Evolutionary conservation across 305 asterid genomes (phyloP), one percentile per base, ranked within the genome.

Genomic region (Fraxinus platypoda): DNA sequence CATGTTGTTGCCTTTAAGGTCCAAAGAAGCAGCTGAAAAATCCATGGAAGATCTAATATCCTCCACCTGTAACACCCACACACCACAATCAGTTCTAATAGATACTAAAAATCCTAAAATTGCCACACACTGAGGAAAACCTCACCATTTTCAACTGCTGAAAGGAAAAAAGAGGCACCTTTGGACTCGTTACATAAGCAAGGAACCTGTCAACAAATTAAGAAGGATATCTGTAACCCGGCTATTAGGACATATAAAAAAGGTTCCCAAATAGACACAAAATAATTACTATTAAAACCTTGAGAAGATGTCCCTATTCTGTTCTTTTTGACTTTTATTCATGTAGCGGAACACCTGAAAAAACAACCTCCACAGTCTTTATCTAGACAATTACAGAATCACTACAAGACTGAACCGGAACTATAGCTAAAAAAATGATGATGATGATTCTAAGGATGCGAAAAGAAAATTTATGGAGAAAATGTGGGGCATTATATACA

Each of bases 141-240:
- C 57, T 78, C 80, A 96, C 99, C 98, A 91, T 93, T 86, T 90
- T 87, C 87, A 93, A 79, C 88, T 91, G 99, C 87, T 70, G 81
- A 66, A 88, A 64, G 81, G 98, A 90, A 82, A 96, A 88, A 77
- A 92, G 89, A 28, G 88, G 88, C 75, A 92, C 90, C 82, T 83
- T 86, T 83, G 89, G 89, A 92, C 89, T 90, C 59, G 78, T 87
- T 76, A 91, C 87, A 75, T 85, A 90, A 83, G 85, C 83, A 70
- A 96, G 86, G 85, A 92, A 88, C 90, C 99, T 96, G 90, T 77
- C 82, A 73, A 78, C 70, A 76, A 33, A 66, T 84, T 82, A 28
- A 80, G 62, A 79, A 76, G 77, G 83, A 75, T 84, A 59, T 82
- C 77, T 57, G 46, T 71, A 76, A 78, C 37, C 41, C 73, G 34